phyloP scores from a whole-genome alignment of 805 yeast genomes.

The Wickerhamomyces canadensis region DNA sequence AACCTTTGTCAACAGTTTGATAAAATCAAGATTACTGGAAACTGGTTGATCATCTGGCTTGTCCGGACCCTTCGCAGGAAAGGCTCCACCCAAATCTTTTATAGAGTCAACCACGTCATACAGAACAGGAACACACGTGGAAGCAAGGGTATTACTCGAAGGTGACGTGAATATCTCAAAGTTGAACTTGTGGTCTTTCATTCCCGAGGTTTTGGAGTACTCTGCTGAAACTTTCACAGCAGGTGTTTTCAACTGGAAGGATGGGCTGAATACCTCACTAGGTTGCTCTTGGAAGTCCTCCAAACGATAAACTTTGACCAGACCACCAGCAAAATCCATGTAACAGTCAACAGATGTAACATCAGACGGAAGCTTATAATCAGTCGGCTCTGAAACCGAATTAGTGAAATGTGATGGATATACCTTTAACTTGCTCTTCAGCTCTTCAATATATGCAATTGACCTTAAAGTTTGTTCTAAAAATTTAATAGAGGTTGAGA shows the following conservation, averaged over 20 bases:
- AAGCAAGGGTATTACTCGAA: conserved; percentile 64
- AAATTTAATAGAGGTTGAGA: conserved; percentile 49
- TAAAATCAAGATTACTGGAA: conserved; percentile 28
- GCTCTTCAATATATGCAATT: conserved; percentile 35
- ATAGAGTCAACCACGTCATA: conserved; percentile 49
- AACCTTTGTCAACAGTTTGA: conserved; percentile 44
- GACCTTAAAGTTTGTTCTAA: conserved; percentile 50
- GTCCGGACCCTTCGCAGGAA: neutral
- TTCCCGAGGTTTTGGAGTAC: conserved; percentile 39
- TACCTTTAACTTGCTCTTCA: conserved; percentile 16
- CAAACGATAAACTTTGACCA: conserved; percentile 35
- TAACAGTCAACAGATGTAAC: conserved; percentile 41
- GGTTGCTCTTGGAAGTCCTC: conserved; percentile 33
- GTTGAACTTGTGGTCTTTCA: conserved; percentile 39
- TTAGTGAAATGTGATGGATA: conserved; percentile 2
- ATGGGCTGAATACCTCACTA: conserved; percentile 31
- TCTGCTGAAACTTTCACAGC: conserved; percentile 54
- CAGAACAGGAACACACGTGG: conserved; percentile 76
- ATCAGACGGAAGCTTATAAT: conserved; percentile 18
- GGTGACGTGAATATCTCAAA: conserved; percentile 57
- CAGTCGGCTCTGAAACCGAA: conserved; percentile 1
- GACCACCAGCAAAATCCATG: conserved; percentile 66
- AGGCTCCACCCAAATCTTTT: conserved; percentile 39
- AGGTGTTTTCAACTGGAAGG: conserved; percentile 69
- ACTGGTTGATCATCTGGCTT: conserved; percentile 2